These are phyloP conservation scores for Aspergillus piperis DNA, from an alignment of 2,329 filamentous ascomycete species.

Conservation along the genomic window DNA sequence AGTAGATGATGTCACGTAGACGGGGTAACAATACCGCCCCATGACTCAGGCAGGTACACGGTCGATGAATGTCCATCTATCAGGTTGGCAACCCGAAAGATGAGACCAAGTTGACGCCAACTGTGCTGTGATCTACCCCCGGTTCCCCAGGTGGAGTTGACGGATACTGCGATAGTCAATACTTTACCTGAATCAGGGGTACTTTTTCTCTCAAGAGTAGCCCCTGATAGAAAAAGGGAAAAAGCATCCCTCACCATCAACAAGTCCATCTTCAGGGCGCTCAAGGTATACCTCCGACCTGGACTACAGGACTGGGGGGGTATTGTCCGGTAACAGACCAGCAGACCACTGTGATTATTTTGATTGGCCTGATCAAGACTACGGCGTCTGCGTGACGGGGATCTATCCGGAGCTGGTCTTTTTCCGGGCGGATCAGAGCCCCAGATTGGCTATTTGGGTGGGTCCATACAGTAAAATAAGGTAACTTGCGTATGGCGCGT, in stretches of 20 bases:
- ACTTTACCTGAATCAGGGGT: not conserved
- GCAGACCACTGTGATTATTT: not conserved
- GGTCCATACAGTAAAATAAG: conserved; percentile 16
- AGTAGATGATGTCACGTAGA: conserved; percentile 9
- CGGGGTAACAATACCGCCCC: conserved; percentile 6
- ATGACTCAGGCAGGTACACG: not conserved
- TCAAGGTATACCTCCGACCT: not conserved
- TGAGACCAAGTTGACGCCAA: not conserved
- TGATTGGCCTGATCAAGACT: conserved; percentile 8
- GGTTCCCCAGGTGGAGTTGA: not conserved
- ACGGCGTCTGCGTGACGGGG: conserved; percentile 10
- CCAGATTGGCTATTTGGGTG: conserved; percentile 11
- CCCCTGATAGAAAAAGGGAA: not conserved
- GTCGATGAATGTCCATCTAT: not conserved
- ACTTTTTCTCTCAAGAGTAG: not conserved
- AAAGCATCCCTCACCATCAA: not conserved
- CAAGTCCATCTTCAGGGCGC: not conserved
- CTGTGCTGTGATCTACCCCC: not conserved
- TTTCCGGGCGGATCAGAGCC: conserved; percentile 11
- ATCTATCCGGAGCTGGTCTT: conserved; percentile 19
- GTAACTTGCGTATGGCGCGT: conserved; percentile 10
- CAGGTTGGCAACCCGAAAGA: not conserved
- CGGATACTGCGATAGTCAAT: not conserved
- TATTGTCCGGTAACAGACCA: conserved; percentile 5
- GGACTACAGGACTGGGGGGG: not conserved